Conservation (phyloP, 2,329 filamentous ascomycete genomes). For the Paecilomyces dactylethromorphus region DNA sequence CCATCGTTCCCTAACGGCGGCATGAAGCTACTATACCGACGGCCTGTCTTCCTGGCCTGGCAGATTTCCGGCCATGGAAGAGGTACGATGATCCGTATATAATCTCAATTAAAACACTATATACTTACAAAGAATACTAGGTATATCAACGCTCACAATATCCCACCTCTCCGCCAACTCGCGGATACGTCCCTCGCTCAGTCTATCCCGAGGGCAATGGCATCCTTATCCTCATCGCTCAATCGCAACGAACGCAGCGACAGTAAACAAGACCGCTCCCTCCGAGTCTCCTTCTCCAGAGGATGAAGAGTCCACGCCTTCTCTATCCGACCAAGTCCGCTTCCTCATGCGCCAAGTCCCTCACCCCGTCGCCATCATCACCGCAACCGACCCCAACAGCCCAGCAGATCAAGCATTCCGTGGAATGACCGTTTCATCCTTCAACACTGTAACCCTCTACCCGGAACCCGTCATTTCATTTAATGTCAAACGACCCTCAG, state of each 20-base stretch:
- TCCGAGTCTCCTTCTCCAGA: background rate
- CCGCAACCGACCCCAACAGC: slow-evolving; percentile 33
- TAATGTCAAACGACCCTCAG: slow-evolving; percentile 53
- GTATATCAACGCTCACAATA: background rate
- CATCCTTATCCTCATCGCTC: background rate
- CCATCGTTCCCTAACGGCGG: slow-evolving; percentile 10
- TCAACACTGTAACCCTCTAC: slow-evolving; percentile 52
- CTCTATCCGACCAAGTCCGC: slow-evolving; percentile 32
- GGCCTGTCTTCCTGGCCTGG: slow-evolving; percentile 12
- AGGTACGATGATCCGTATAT: slow-evolving; percentile 8
- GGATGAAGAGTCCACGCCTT: slow-evolving; percentile 1
- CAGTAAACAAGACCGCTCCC: background rate
- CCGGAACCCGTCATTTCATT: slow-evolving; percentile 55
- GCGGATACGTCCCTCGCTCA: background rate
- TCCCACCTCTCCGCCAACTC: background rate
- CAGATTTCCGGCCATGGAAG: slow-evolving; percentile 7
- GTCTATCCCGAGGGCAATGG: background rate
- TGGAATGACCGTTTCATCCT: slow-evolving; percentile 56
- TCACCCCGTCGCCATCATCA: slow-evolving; percentile 53
- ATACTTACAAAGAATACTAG: background rate
- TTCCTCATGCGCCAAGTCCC: slow-evolving; percentile 49
- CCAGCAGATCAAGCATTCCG: slow-evolving; percentile 24
- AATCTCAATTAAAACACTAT: background rate
- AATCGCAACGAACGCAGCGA: background rate
- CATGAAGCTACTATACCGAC: slow-evolving; percentile 24